phyloP scores from a whole-genome alignment of 2,329 filamentous ascomycete species.

The Immersiporthe knoxdaviesiana region DNA sequence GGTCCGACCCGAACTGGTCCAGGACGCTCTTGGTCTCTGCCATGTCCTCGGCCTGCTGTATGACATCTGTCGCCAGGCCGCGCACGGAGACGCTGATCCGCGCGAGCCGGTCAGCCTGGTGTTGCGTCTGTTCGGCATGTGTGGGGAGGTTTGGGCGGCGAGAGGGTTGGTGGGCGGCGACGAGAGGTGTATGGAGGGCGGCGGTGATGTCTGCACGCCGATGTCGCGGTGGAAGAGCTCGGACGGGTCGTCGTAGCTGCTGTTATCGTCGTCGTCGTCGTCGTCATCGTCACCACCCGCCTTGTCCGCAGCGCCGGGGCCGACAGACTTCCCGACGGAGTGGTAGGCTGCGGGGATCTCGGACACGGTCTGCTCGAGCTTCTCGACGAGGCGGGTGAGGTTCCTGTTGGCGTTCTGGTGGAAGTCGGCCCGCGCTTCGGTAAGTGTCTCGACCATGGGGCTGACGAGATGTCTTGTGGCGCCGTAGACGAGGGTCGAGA shows the following conservation, averaged over 20 bases:
- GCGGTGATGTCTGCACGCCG: slow-evolving; percentile 73
- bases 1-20: slow-evolving; percentile 65
- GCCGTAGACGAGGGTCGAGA: slow-evolving; percentile 70
- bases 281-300: slow-evolving; percentile 28
- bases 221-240: slow-evolving; percentile 83
- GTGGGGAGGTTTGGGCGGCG: slow-evolving; percentile 30
- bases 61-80: slow-evolving; percentile 48
- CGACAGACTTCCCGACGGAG: slow-evolving; percentile 32
- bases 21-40: slow-evolving; percentile 56
- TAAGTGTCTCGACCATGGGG: slow-evolving; percentile 60
- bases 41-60: slow-evolving; percentile 51
- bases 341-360: slow-evolving; percentile 52
- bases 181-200: slow-evolving; percentile 44
- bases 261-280: slow-evolving; percentile 42
- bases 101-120: slow-evolving; percentile 48
- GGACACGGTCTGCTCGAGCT: slow-evolving; percentile 62
- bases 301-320: slow-evolving; percentile 21
- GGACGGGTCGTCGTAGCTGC: slow-evolving; percentile 65
- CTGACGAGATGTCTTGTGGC: slow-evolving; percentile 69
- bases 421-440: slow-evolving; percentile 56
- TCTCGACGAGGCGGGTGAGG: slow-evolving; percentile 50
- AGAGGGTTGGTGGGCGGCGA: slow-evolving; percentile 13
- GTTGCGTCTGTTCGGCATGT: slow-evolving; percentile 37
- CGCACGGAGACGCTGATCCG: slow-evolving; percentile 48
- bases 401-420: slow-evolving; percentile 52